phyloP scores from a whole-genome alignment of 345 rosid genomes.

The Excoecaria cochinchinensis region DNA sequence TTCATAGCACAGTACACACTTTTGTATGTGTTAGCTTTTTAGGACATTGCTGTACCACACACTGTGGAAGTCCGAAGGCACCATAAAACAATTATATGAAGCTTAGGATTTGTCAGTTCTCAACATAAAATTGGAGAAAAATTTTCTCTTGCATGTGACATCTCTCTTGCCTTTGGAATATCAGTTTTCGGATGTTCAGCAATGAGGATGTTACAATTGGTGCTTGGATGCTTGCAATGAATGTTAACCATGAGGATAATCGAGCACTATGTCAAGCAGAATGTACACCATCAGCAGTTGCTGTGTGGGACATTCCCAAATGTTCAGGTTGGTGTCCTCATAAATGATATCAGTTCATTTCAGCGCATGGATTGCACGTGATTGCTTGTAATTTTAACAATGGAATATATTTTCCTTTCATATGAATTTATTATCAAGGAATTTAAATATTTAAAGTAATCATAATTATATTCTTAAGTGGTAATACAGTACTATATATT shows the following conservation, averaged over 20 bases:
- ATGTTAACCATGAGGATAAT: conserved; percentile 81
- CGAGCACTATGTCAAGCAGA: conserved; percentile 62
- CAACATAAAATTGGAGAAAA: not conserved
- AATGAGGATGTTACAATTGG: conserved; percentile 95
- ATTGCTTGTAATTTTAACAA: not conserved
- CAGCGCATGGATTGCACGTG: not conserved
- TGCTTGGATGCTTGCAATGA: conserved; percentile 98
- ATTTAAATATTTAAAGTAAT: too few species aligned
- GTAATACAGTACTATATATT: too few species aligned
- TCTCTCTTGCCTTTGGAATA: conserved; percentile 18
- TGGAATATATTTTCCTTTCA: not conserved
- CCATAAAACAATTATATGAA: not conserved
- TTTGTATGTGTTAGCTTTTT: too few species aligned
- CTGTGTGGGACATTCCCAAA: conserved; percentile 91
- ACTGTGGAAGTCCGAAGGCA: too few species aligned
- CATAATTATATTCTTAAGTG: too few species aligned
- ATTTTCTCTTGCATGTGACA: not conserved
- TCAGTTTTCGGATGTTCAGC: conserved; percentile 95
- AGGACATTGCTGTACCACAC: too few species aligned
- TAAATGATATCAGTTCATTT: not conserved
- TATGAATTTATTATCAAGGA: too few species aligned
- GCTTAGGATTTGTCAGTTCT: not conserved
- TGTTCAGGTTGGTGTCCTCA: conserved; percentile 73
- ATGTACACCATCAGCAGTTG: conserved; percentile 67
- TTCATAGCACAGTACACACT: too few species aligned